Conservation (phyloP, 2,329 filamentous ascomycete genomes). For the Nemania sp. region DNA sequence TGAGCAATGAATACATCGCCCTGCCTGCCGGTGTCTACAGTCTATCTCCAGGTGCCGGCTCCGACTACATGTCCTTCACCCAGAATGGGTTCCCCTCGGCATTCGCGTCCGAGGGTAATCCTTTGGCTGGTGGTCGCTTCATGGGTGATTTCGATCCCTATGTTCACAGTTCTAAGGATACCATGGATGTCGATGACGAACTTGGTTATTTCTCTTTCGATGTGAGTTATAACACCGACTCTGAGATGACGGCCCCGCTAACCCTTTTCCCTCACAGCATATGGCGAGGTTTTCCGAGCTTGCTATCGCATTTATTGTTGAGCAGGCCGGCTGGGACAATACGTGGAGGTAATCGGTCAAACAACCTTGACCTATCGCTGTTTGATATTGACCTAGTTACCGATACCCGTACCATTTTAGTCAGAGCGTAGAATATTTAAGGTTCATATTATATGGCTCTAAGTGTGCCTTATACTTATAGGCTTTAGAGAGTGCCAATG, state of each 20-base stretch:
- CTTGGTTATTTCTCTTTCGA: conserved; percentile 55
- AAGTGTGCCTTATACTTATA: too few species aligned
- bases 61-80: conserved; percentile 58
- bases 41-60: conserved; percentile 51
- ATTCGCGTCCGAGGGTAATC: conserved; percentile 56
- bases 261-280: conserved; percentile 45
- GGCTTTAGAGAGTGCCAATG: too few species aligned
- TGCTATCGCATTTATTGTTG: conserved; percentile 55
- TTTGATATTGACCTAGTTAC: neutral
- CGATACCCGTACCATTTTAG: neutral
- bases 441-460: neutral
- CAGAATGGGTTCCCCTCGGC: conserved; percentile 55
- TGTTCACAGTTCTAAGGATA: conserved; percentile 54
- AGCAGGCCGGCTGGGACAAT: conserved; percentile 57
- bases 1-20: conserved; percentile 54
- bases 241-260: conserved; percentile 22
- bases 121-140: conserved; percentile 43
- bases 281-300: conserved; percentile 57
- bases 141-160: conserved; percentile 53
- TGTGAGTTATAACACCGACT: conserved; percentile 43
- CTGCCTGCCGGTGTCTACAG: conserved; percentile 53
- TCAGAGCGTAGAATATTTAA: neutral
- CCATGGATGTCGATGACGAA: conserved; percentile 54
- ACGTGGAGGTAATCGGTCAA: conserved; percentile 50
- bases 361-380: neutral